These are phyloP conservation scores for Trametes sanguinea DNA, from an alignment of 768 basidiomycete genomes.

Conservation along the genomic window DNA sequence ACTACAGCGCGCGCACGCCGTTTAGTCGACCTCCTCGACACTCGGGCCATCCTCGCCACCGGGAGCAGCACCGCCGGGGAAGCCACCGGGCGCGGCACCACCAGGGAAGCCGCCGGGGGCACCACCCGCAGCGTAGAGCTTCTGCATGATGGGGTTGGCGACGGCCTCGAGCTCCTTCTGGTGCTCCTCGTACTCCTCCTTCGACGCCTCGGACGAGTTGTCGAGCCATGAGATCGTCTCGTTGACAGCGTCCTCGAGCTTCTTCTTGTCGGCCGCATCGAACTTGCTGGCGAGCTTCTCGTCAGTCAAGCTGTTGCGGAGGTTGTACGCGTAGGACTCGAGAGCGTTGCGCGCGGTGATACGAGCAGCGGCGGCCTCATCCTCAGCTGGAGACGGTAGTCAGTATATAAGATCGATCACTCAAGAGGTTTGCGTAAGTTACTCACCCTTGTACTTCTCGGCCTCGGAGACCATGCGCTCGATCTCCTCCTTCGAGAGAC, in stretches of 20 bases:
- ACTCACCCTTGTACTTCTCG: slow-evolving; percentile 83
- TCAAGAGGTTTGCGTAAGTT: background rate
- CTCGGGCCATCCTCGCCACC: slow-evolving; percentile 80
- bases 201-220: slow-evolving; percentile 82
- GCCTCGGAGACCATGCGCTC: slow-evolving; percentile 97
- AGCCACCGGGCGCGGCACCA: slow-evolving; percentile 65
- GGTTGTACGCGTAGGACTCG: slow-evolving; percentile 94
- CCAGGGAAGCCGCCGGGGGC: slow-evolving; percentile 54
- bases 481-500: slow-evolving; percentile 96
- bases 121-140: slow-evolving; percentile 66
- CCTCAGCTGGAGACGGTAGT: slow-evolving; percentile 58
- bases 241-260: slow-evolving; percentile 78
- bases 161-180: slow-evolving; percentile 91
- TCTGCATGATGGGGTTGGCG: slow-evolving; percentile 73
- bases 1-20: slow-evolving; percentile 15
- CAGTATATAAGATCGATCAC: slow-evolving; percentile 12
- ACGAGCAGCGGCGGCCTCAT: slow-evolving; percentile 81
- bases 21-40: slow-evolving; percentile 88
- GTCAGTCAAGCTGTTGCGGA: slow-evolving; percentile 85
- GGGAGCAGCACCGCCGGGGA: slow-evolving; percentile 61
- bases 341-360: slow-evolving; percentile 88
- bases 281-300: slow-evolving; percentile 89
- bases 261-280: slow-evolving; percentile 80
- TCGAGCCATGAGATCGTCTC: slow-evolving; percentile 89
- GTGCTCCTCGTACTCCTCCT: slow-evolving; percentile 90